Evolutionary conservation across 106 monocot species (phyloP).

Genomic region (Cymbidium sinense): DNA sequence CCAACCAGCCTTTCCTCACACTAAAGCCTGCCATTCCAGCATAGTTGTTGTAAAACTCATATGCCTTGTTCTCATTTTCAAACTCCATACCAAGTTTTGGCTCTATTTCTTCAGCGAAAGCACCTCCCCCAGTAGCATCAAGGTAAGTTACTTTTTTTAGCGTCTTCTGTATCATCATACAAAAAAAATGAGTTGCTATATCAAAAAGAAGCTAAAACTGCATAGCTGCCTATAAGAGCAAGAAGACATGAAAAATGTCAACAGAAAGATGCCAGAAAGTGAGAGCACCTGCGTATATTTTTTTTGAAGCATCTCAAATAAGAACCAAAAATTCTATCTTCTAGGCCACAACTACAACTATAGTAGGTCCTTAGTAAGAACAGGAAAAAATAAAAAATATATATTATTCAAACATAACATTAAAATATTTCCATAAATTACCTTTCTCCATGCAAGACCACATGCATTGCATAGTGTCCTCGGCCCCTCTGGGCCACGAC

Average conservation of each 20-base stretch:
- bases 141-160: conserved; percentile 12
- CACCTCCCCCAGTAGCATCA: conserved; percentile 9
- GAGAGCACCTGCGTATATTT: too few relatives aligned
- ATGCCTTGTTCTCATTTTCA: conserved; percentile 25
- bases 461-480: conserved; percentile 60
- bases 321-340: neutral
- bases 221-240: neutral
- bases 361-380: neutral
- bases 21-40: conserved; percentile 25
- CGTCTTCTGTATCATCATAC: conserved; percentile 13
- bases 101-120: neutral
- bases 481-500: conserved; percentile 50
- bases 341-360: neutral
- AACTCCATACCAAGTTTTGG: conserved; percentile 31
- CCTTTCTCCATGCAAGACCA: conserved; percentile 57
- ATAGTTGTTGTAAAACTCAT: conserved; percentile 28
- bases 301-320: neutral
- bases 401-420: neutral
- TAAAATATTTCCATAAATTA: neutral
- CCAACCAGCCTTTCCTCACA: conserved; percentile 14
- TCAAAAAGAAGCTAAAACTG: neutral
- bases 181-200: conserved; percentile 5
- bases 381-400: neutral
- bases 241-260: too few relatives aligned
- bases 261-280: too few relatives aligned